A percentile compares a stretch with the other conserved stretches of the same genome.
Conservation (phyloP, 75 land plant species). For the Sequoiadendron giganteum region DNA sequence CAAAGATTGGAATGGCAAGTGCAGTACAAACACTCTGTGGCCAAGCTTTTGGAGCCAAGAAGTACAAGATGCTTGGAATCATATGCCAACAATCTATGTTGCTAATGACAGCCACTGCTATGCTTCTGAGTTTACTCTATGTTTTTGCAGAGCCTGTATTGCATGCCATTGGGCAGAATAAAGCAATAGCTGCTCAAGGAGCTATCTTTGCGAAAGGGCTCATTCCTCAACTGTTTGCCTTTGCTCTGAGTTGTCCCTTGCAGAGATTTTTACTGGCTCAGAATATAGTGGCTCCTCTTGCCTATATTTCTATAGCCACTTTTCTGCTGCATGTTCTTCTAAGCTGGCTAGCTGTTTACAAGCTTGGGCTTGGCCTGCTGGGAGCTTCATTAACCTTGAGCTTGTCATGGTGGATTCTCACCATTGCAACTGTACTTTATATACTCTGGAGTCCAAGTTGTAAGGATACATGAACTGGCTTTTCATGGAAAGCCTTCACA, state of each 20-base stretch:
- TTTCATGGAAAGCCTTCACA: slow-evolving; percentile 52
- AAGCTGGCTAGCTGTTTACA: slow-evolving; percentile 44
- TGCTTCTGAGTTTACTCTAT: slow-evolving; percentile 49
- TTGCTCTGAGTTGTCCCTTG: slow-evolving; percentile 34
- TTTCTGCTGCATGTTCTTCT: slow-evolving; percentile 46
- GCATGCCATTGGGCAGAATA: slow-evolving; percentile 41
- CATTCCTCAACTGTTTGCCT: slow-evolving; percentile 41
- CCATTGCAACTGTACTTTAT: slow-evolving; percentile 9
- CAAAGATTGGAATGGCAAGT: slow-evolving; percentile 63
- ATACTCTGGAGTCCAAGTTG: slow-evolving; percentile 30
- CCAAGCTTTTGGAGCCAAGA: slow-evolving; percentile 73
- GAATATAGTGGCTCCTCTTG: slow-evolving; percentile 55
- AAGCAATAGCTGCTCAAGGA: slow-evolving; percentile 34
- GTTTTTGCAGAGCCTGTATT: slow-evolving; percentile 43
- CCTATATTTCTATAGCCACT: slow-evolving; percentile 36
- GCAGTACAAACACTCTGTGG: slow-evolving; percentile 77
- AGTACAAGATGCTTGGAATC: slow-evolving; percentile 50
- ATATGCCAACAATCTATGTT: slow-evolving; percentile 56
- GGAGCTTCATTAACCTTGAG: slow-evolving; percentile 62
- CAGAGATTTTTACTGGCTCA: slow-evolving; percentile 70
- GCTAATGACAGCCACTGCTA: slow-evolving; percentile 28
- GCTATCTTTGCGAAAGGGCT: slow-evolving; percentile 53
- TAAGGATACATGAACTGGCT: slow-evolving; percentile 49
- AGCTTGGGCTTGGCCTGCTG: slow-evolving; percentile 38
- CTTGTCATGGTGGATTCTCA: slow-evolving; percentile 74